Percentiles rank a stretch among this genome's conserved stretches.
phyloP scores from a whole-genome alignment of 1,284 basidiomycete species.

The Leccinum pachyderme region DNA sequence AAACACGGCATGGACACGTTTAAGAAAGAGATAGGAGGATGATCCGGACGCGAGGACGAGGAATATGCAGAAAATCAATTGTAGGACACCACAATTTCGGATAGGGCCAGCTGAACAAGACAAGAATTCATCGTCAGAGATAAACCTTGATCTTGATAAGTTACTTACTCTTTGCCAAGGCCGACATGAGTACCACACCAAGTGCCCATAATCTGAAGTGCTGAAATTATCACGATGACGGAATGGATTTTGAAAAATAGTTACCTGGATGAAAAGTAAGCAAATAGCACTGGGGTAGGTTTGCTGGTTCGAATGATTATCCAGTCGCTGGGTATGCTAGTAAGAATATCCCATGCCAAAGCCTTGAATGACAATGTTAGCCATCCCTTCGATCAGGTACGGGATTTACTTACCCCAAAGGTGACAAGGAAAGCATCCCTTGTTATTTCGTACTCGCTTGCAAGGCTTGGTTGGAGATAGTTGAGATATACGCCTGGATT shows the following conservation, averaged over 20 bases:
- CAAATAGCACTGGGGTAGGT: conserved; percentile 16
- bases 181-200: conserved; percentile 18
- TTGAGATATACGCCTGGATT: conserved; percentile 28
- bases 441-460: conserved; percentile 21
- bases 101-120: conserved; percentile 23
- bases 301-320: conserved; percentile 16
- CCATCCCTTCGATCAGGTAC: not conserved
- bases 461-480: conserved; percentile 23
- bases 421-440: conserved; percentile 24
- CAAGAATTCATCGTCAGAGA: not conserved
- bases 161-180: conserved; percentile 22
- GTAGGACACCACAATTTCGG: conserved; percentile 16
- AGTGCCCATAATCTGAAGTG: conserved; percentile 17
- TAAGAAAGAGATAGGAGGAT: conserved; percentile 34
- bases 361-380: conserved; percentile 17
- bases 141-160: not conserved
- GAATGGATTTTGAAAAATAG: not conserved
- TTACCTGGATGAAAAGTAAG: conserved; percentile 31
- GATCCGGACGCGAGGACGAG: conserved; percentile 24
- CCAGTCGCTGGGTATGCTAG: conserved; percentile 21
- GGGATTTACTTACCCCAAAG: conserved; percentile 18
- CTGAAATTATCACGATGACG: conserved; percentile 6
- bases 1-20: conserved; percentile 32
- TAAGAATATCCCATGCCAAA: conserved; percentile 28
- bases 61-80: conserved; percentile 15